Percentiles rank a stretch among this genome's conserved stretches.
Evolutionary conservation across 2,329 filamentous ascomycete species (phyloP).

Genomic region (Colletotrichum liriopes): DNA sequence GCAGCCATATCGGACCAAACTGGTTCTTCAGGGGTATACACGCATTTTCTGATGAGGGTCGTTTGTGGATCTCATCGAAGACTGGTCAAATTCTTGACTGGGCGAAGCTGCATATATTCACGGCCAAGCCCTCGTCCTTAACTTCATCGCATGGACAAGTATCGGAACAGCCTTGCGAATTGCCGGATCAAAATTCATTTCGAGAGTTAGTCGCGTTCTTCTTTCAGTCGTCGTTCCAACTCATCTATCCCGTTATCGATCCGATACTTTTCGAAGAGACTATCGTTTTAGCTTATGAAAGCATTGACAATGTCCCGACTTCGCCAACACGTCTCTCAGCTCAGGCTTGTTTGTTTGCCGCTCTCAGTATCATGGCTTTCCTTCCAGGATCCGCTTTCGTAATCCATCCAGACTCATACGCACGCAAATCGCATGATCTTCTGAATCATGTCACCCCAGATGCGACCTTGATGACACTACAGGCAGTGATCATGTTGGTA

Average conservation of each 20-base stretch:
- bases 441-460: background rate
- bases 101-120: conserved; percentile 19
- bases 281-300: background rate
- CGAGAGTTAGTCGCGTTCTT: background rate
- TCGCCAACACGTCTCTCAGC: background rate
- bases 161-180: background rate
- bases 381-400: background rate
- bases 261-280: conserved; percentile 5
- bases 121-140: background rate
- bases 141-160: background rate
- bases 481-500: background rate
- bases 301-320: background rate
- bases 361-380: background rate
- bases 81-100: conserved; percentile 28
- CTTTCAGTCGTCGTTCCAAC: background rate
- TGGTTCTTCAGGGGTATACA: conserved; percentile 36
- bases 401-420: background rate
- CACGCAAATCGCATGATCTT: background rate
- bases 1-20: conserved; percentile 21
- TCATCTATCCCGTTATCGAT: conserved; percentile 12
- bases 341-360: background rate
- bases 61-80: conserved; percentile 19
- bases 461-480: background rate
- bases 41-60: conserved; percentile 19
- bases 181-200: background rate